Conservation (phyloP, 192 early-diverging fungal species). For the Lunasporangiospora selenospora region DNA sequence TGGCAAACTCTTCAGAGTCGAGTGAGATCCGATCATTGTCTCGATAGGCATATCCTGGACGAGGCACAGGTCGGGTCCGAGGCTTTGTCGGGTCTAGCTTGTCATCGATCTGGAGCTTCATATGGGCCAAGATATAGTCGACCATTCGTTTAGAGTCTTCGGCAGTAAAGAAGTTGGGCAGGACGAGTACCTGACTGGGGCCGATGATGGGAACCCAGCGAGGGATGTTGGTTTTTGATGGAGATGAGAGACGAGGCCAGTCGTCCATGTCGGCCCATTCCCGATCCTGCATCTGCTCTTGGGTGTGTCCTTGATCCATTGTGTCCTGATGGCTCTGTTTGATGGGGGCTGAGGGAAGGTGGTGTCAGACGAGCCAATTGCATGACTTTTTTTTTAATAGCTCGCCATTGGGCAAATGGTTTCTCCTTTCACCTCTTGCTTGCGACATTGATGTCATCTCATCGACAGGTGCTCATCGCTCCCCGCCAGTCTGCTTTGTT, state of each 20-base stretch:
- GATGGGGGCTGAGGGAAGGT: no score
- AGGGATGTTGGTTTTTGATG: slow-evolving; percentile 7
- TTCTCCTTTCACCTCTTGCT: no score
- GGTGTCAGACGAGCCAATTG: no score
- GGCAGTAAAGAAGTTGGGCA: slow-evolving; percentile 22
- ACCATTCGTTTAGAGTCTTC: slow-evolving; percentile 9
- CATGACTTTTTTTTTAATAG: no score
- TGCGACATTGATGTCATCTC: no score
- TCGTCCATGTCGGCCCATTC: not conserved
- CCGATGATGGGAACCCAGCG: slow-evolving; percentile 22
- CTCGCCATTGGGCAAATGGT: no score
- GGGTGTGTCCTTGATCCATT: not conserved
- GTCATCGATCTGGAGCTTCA: slow-evolving; percentile 40
- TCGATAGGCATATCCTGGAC: slow-evolving; percentile 63
- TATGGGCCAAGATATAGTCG: slow-evolving; percentile 27
- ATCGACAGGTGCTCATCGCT: no score
- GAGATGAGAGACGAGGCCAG: slow-evolving; percentile 41
- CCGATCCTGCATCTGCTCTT: not conserved
- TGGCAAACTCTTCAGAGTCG: slow-evolving; percentile 51
- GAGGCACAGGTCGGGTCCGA: slow-evolving; percentile 33
- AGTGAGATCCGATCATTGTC: slow-evolving; percentile 65
- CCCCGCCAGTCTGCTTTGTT: no score
- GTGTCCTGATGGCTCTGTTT: no score
- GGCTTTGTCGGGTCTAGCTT: slow-evolving; percentile 29
- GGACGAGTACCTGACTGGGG: slow-evolving; percentile 29